phyloP scores from a whole-genome alignment of 148 eudicot species.

The Vaccinium macrocarpon region DNA sequence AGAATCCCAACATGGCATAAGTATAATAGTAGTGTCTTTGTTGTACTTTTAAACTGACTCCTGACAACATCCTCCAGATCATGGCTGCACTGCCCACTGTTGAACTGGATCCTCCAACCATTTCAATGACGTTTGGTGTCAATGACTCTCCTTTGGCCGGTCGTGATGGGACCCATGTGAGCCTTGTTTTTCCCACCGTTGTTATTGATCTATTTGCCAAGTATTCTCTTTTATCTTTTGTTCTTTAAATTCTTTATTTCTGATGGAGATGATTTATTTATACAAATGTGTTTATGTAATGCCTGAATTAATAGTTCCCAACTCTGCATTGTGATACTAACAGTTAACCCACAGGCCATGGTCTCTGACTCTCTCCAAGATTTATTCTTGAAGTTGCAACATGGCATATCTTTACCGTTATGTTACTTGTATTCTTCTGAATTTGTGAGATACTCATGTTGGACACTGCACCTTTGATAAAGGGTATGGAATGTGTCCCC shows the following conservation, averaged over 20 bases:
- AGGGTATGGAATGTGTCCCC: not conserved
- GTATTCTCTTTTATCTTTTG: not conserved
- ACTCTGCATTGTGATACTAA: not conserved
- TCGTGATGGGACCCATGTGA: slow-evolving; percentile 91
- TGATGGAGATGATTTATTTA: not conserved
- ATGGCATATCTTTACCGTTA: not conserved
- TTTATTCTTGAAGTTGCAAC: not conserved
- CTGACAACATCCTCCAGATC: slow-evolving; percentile 42
- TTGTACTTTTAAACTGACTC: not conserved
- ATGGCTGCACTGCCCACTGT: slow-evolving; percentile 77
- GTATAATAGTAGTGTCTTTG: not conserved
- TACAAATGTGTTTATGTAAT: not conserved
- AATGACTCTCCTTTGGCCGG: slow-evolving; percentile 99
- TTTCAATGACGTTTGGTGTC: slow-evolving; percentile 98
- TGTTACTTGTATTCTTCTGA: not conserved
- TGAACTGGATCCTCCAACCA: slow-evolving; percentile 96
- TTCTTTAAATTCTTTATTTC: not conserved
- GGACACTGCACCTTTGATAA: not conserved
- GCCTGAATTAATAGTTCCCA: not conserved
- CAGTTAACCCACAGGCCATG: not conserved
- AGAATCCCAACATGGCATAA: not conserved
- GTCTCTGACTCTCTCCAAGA: not conserved
- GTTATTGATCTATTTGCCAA: not conserved
- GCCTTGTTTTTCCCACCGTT: slow-evolving; percentile 19
- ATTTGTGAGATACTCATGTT: not conserved